Base-by-base conservation (phyloP, 352 stramenopile species). In the Pythium aristosporum region DNA sequence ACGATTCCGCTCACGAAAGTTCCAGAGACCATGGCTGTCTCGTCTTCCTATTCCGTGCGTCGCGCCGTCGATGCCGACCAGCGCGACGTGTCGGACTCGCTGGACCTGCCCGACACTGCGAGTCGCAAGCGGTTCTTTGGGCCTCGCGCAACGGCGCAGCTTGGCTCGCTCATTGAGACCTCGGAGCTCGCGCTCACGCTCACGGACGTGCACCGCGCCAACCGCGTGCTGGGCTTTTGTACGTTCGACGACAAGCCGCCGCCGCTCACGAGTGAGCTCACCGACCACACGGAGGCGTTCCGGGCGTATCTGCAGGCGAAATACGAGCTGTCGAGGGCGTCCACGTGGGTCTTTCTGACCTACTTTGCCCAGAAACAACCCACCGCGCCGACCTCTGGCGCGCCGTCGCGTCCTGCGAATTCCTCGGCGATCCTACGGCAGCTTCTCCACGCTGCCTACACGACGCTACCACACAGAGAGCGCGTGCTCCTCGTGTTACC, bases 161-260 rank as follows among this genome's bases (percentile, higher is more conserved):
- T 89, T 1, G 78, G 75, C 39, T 56, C 75, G 11, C 65, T 92
- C 6, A 90, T 94, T 41, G 85, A 94, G 68, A 91, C 85, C 13
- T 87, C 79, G 6, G 78, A 85, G 61, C 60, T 94, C 28, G 77
- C 83, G 11, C 72, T 94, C 51, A 92, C 80, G 30, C 77, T 79
- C 9, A 80, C 71, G 0, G 85, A 92, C 46, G 63, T 72, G 8
- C 65, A 76, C 2, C 70, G 78, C 15, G 61, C 68, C 0, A 80
- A 90, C 10, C 79, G 79, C 13, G 50, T 87, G 23, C 58, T 92
- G 13, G 85, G 81, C 53, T 91, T 94, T 51, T 75, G 79, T 6
- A 71, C 78, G 10, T 80, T 92, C 21, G 77, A 94, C 58, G 76
- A 72, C 61, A 70, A 54, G 5, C 76, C 85, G 6, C 67, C 77